Evolutionary conservation across 208 protist species (phyloP), one percentile per base, ranked within the genome.

Genomic region (Trypanosoma rangeli): DNA sequence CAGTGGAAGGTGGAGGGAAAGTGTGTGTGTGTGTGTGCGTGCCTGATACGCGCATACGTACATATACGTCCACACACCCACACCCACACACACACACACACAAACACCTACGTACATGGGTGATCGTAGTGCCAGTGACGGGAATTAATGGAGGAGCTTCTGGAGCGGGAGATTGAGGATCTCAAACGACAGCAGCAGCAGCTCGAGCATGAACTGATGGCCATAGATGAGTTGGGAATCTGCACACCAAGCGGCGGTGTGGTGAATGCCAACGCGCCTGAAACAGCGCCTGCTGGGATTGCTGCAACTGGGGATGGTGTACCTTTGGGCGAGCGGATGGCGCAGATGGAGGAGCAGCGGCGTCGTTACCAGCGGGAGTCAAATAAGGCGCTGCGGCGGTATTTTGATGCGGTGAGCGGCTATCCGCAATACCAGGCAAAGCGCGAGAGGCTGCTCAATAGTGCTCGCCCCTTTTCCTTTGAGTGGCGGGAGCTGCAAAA

Each of bases 381-480:
- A 16, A 77, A 71, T 42, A 44, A 78, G n/a, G 79, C 89, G 18
- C 78, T 94, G 80, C 68, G 28, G 35, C 46, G 67, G 20, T 95
- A 93, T 72, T 86, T 89, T 42, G 42, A 68, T 44, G 62, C 75
- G 50, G 72, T 90, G 3, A 75, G 69, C 46, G 72, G 85, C 59
- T 80, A 79, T 56, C 62, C 76, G n/a, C 70, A 68, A 46, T 93
- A 94, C 70, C 68, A 83, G 54, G 67, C 68, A 22, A 52, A 78
- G n/a, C 86, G 91, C 12, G 76, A 82, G 53, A 54, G 70, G 35
- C 35, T 53, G 20, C 65, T 89, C 37, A 53, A 66, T 29, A 53
- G 55, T 9, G 76, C 76, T n/a, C 73, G 77, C 53, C 78, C 85
- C 3, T 94, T 94, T 59, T 74, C 78, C 22, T 96, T 96, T 63